phyloP scores from a whole-genome alignment of 768 basidiomycete genomes.

The Lenzites betulinus region DNA sequence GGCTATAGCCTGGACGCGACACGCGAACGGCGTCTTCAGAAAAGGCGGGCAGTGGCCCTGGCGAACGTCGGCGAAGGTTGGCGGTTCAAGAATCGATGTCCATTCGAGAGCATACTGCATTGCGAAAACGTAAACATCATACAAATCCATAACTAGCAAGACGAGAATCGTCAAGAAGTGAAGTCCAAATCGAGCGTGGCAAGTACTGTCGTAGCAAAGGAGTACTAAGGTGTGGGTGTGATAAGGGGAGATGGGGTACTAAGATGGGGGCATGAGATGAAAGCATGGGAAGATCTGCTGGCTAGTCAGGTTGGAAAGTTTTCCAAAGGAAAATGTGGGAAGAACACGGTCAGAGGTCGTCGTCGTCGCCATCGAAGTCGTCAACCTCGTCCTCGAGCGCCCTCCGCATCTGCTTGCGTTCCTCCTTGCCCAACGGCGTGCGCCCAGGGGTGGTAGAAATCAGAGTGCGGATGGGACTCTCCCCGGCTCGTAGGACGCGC shows the following conservation, averaged over 20 bases:
- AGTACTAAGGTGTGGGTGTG: neutral
- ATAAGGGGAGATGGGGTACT: neutral
- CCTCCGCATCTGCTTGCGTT: constrained; percentile 13
- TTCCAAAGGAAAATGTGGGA: neutral
- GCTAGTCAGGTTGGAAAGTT: neutral
- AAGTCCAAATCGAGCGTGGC: neutral
- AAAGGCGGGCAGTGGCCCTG: constrained; percentile 11
- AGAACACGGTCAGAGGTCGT: neutral
- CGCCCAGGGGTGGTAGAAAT: constrained; percentile 7
- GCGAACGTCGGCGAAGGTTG: neutral
- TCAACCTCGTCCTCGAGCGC: constrained; percentile 19
- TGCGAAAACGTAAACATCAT: constrained; percentile 6
- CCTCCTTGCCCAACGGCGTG: constrained; percentile 15
- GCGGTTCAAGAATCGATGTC: neutral
- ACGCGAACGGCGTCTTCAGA: constrained; percentile 23
- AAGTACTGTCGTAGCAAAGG: neutral
- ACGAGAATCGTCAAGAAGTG: neutral
- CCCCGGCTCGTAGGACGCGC: neutral
- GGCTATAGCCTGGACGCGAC: neutral
- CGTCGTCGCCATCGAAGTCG: constrained; percentile 12
- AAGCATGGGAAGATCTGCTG: neutral
- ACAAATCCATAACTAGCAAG: constrained; percentile 6
- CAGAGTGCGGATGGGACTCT: neutral
- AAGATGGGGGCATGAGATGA: neutral
- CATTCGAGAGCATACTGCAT: constrained; percentile 12